Evolutionary conservation across 768 basidiomycete species (phyloP).

Genomic region (Rubroboletus satanas): DNA sequence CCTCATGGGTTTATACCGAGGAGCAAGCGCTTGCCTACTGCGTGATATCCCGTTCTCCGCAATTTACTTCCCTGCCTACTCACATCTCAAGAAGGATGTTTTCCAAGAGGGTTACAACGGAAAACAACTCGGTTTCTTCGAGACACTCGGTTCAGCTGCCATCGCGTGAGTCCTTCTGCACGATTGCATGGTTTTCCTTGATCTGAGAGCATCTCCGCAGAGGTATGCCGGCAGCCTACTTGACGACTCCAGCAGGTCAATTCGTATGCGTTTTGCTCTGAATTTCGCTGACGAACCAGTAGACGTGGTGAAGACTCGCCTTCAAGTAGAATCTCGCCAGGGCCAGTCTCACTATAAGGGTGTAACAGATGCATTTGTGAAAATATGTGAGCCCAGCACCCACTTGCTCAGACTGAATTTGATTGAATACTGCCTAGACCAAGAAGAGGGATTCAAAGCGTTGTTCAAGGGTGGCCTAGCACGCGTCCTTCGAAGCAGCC

Average conservation of each 20-base stretch:
- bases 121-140: conserved; percentile 86
- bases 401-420: conserved; percentile 8
- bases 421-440: conserved; percentile 43
- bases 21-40: conserved; percentile 87
- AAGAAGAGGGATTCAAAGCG: conserved; percentile 85
- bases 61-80: conserved; percentile 86
- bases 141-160: conserved; percentile 80
- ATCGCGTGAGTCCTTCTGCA: conserved; percentile 58
- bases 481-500: conserved; percentile 81
- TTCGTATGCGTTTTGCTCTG: conserved; percentile 7
- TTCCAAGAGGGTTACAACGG: conserved; percentile 96
- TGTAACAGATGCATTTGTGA: conserved; percentile 80
- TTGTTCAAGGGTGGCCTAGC: conserved; percentile 92
- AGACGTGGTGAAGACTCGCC: conserved; percentile 97
- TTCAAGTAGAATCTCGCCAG: conserved; percentile 89
- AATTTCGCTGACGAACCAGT: conserved; percentile 17
- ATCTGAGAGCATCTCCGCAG: conserved; percentile 43
- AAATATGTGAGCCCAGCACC: conserved; percentile 66
- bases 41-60: conserved; percentile 98
- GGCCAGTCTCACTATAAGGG: conserved; percentile 94
- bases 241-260: conserved; percentile 86
- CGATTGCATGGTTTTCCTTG: conserved; percentile 11
- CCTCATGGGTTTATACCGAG: conserved; percentile 88
- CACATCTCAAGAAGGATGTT: conserved; percentile 86
- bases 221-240: conserved; percentile 96